Evolutionary conservation across 768 basidiomycete genomes (phyloP).

Genomic region (Antrodiella citrinella): DNA sequence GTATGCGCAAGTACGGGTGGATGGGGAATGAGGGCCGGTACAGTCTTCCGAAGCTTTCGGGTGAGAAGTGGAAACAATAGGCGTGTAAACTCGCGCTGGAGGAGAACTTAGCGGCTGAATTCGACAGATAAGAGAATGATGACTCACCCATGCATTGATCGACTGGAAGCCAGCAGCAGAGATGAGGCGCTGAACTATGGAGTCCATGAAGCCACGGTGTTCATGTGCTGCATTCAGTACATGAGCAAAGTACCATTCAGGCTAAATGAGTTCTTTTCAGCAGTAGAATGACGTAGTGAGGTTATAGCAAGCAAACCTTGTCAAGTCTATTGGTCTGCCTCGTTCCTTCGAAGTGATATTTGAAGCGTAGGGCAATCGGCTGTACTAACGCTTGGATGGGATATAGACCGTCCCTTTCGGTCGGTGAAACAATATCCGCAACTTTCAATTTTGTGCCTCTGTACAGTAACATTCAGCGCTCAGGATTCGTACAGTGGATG

Average conservation of each 20-base stretch:
- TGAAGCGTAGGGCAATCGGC: conserved; percentile 81
- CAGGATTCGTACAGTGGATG: conserved; percentile 1
- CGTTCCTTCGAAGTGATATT: conserved; percentile 87
- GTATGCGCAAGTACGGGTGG: conserved; percentile 91
- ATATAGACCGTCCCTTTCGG: conserved; percentile 59
- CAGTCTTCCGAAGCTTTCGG: conserved; percentile 64
- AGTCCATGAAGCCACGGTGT: conserved; percentile 74
- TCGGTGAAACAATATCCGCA: conserved; percentile 11
- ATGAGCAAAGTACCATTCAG: conserved; percentile 96
- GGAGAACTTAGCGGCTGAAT: conserved; percentile 2
- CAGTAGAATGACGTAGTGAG: background rate
- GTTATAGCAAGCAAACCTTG: conserved; percentile 46
- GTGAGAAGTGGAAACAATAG: conserved; percentile 72
- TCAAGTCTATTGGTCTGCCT: conserved; percentile 87
- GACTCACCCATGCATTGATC: conserved; percentile 70
- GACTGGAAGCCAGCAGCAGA: conserved; percentile 49
- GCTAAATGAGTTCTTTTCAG: conserved; percentile 36
- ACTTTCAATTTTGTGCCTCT: conserved; percentile 49
- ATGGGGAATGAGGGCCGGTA: conserved; percentile 65
- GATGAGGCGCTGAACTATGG: conserved; percentile 63
- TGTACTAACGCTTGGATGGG: conserved; percentile 78
- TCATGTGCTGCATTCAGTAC: conserved; percentile 82
- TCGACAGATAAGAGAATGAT: too few species aligned
- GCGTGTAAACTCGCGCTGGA: conserved; percentile 74
- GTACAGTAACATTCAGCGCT: conserved; percentile 4